phyloP scores from a whole-genome alignment of 257 asterid species.

The Buddleja alternifolia region DNA sequence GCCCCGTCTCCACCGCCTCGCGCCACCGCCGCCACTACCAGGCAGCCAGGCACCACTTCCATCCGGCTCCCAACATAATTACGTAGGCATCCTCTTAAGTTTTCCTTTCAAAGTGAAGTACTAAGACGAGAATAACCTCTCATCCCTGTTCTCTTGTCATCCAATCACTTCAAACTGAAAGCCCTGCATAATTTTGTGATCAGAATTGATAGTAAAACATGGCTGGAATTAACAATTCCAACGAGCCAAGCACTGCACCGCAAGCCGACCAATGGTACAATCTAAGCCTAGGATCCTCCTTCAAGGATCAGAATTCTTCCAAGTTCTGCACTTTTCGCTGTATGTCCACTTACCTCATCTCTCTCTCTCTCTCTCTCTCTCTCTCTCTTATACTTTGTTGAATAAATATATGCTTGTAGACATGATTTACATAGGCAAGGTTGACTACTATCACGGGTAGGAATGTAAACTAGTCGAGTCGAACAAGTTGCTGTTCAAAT shows the following conservation, averaged over 20 bases:
- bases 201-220: slow-evolving; percentile 30
- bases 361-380: neutral
- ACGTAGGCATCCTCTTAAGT: no score
- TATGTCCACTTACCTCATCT: slow-evolving; percentile 38
- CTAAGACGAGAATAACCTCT: slow-evolving; percentile 18
- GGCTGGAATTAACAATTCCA: slow-evolving; percentile 64
- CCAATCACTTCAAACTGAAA: neutral
- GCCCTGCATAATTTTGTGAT: slow-evolving; percentile 19
- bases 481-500: no score
- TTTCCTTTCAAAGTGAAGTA: neutral
- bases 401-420: neutral
- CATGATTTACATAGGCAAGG: neutral
- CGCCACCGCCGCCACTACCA: no score
- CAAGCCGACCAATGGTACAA: slow-evolving; percentile 89
- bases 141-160: slow-evolving; percentile 1
- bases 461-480: no score
- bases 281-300: slow-evolving; percentile 87
- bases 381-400: neutral
- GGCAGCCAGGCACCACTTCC: no score
- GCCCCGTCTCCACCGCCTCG: no score
- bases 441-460: neutral
- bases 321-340: slow-evolving; percentile 98
- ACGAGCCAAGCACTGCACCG: slow-evolving; percentile 84
- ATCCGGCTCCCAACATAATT: no score
- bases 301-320: slow-evolving; percentile 86